Evolutionary conservation across 352 stramenopile genomes (phyloP).

Genomic region (Phytophthora sp.): DNA sequence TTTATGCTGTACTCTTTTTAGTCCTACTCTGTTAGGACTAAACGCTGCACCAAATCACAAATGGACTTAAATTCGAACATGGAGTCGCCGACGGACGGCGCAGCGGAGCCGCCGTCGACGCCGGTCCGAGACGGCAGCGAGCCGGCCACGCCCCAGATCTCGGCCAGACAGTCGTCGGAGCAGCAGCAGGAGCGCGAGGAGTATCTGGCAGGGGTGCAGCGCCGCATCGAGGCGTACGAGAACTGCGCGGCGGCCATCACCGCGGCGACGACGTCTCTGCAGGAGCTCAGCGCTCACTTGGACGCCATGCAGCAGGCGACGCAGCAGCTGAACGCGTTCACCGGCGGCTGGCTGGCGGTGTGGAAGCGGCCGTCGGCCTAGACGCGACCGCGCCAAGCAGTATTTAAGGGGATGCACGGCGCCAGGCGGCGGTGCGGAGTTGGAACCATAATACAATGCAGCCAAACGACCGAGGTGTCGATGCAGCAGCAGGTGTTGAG

Average conservation of each 20-base stretch:
- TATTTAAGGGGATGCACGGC: conserved; percentile 24
- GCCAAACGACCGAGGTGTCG: not conserved
- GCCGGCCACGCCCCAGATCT: conserved; percentile 3
- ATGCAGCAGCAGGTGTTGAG: not conserved
- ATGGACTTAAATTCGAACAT: conserved; percentile 2
- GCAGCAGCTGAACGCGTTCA: conserved; percentile 80
- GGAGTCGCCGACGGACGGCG: conserved; percentile 20
- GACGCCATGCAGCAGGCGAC: conserved; percentile 68
- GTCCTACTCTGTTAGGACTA: not conserved
- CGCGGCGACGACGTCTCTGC: conserved; percentile 58
- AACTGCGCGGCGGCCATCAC: conserved; percentile 59
- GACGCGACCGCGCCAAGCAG: conserved; percentile 2
- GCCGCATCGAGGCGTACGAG: conserved; percentile 70
- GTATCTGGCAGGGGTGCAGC: conserved; percentile 50
- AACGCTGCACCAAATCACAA: not conserved
- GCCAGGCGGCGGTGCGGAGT: not conserved
- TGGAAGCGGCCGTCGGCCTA: conserved; percentile 59
- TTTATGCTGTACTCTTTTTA: not conserved
- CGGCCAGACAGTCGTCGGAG: conserved; percentile 1
- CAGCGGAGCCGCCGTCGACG: conserved; percentile 1
- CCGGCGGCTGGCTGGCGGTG: conserved; percentile 70
- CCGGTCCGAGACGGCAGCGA: conserved; percentile 2
- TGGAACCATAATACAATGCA: conserved; percentile 13
- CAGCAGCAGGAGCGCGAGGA: conserved; percentile 32
- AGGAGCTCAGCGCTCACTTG: conserved; percentile 69